A percentile compares a stretch with the other conserved stretches of the same genome.
phyloP scores from a whole-genome alignment of 345 rosid species.

The Hirschfeldia incana region DNA sequence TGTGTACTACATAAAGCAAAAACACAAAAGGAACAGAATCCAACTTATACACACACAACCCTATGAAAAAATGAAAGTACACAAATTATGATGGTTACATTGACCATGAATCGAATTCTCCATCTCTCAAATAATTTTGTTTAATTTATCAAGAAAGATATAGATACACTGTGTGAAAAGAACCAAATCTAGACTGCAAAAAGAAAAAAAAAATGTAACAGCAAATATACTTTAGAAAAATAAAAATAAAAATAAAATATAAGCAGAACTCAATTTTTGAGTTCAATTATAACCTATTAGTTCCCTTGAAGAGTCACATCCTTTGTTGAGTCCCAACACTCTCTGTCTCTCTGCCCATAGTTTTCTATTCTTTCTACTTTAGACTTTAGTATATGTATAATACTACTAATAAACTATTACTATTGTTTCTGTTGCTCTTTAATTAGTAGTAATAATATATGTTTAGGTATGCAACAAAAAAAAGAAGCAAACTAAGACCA shows the following conservation, averaged over 20 bases:
- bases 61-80: conserved; percentile 8
- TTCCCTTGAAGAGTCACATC: conserved; percentile 24
- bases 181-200: background rate
- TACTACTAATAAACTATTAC: background rate
- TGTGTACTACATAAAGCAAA: conserved; percentile 1
- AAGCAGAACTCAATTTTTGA: background rate
- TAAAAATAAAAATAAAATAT: background rate
- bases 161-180: conserved; percentile 17
- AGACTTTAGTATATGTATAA: background rate
- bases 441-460: background rate
- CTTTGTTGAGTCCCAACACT: conserved; percentile 34
- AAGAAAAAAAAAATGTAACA: background rate
- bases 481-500: background rate
- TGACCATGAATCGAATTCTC: conserved; percentile 10
- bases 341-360: conserved; percentile 23
- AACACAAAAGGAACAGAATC: conserved; percentile 8
- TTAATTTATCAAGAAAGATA: conserved; percentile 33
- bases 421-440: conserved; percentile 6
- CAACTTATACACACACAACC: conserved; percentile 9
- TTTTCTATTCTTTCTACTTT: background rate
- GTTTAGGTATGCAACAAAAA: background rate
- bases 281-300: conserved; percentile 1
- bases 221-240: background rate
- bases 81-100: conserved; percentile 31
- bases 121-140: background rate